These are phyloP conservation scores for Solanum chaucha DNA, from an alignment of 257 asterid species.

Conservation along the genomic window DNA sequence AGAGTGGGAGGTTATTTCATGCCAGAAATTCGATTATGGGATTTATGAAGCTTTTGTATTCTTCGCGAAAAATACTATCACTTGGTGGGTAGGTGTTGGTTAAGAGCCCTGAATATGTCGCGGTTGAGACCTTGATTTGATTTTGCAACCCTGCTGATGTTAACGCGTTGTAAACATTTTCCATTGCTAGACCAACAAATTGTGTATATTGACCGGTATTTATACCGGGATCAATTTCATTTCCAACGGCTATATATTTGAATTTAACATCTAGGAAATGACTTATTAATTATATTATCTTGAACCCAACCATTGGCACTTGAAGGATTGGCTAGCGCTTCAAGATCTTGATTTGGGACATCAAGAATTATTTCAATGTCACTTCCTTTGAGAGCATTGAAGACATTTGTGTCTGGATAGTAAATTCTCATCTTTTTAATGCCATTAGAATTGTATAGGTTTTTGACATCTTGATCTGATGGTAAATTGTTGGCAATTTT, in stretches of 20 bases:
- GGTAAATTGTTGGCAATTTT: slow-evolving; percentile 20
- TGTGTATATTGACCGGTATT: background rate
- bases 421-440: slow-evolving; percentile 17
- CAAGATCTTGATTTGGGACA: slow-evolving; percentile 8
- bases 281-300: background rate
- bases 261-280: slow-evolving; percentile 8
- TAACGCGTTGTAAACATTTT: slow-evolving; percentile 14
- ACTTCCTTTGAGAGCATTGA: slow-evolving; percentile 23
- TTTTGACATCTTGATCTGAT: slow-evolving; percentile 3
- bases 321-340: background rate
- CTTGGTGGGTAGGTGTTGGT: slow-evolving; percentile 22
- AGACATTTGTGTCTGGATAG: background rate
- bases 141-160: background rate
- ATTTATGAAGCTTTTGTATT: too few relatives aligned
- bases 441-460: slow-evolving; percentile 7
- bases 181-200: slow-evolving; percentile 14
- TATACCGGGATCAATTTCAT: slow-evolving; percentile 6
- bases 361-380: slow-evolving; percentile 20
- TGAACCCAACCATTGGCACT: slow-evolving; percentile 22
- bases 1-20: too few relatives aligned
- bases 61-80: background rate
- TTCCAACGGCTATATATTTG: slow-evolving; percentile 31
- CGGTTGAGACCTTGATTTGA: slow-evolving; percentile 25
- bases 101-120: background rate
- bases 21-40: too few relatives aligned